A percentile compares a stretch with the other conserved stretches of the same genome.
phyloP scores from a whole-genome alignment of 1,284 basidiomycete species.

The Marasmius fiardii region DNA sequence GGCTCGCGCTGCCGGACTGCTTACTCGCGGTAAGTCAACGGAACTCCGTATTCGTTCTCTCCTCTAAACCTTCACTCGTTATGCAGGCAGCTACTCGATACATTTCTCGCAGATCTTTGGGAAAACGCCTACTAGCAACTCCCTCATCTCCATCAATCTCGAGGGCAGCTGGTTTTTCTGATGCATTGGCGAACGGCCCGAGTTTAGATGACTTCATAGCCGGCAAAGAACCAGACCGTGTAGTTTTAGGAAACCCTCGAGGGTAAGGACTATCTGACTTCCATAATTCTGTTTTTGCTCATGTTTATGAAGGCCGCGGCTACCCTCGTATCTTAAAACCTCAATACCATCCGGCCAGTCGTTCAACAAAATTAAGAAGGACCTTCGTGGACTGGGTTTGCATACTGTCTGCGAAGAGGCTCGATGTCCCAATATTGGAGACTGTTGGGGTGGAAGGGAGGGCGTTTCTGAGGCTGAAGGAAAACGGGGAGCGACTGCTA shows the following conservation, averaged over 20 bases:
- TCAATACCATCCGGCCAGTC: conserved; percentile 88
- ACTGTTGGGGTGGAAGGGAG: conserved; percentile 95
- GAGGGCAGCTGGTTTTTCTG: conserved; percentile 43
- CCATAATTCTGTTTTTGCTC: conserved; percentile 3
- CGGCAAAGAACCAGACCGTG: conserved; percentile 56
- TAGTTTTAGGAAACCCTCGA: conserved; percentile 77
- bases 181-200: conserved; percentile 69
- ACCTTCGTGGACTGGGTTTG: conserved; percentile 86
- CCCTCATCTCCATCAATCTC: conserved; percentile 39
- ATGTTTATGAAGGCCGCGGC: conserved; percentile 61
- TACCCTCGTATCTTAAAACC: conserved; percentile 93
- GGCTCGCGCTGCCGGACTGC: too few relatives aligned
- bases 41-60: background rate
- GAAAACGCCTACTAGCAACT: conserved; percentile 50
- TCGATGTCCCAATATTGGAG: conserved; percentile 97
- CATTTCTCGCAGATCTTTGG: conserved; percentile 5
- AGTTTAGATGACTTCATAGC: conserved; percentile 85
- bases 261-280: conserved; percentile 44
- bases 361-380: conserved; percentile 92
- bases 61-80: background rate
- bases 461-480: conserved; percentile 71
- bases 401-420: conserved; percentile 99
- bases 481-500: conserved; percentile 90
- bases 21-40: background rate
- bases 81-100: conserved; percentile 6